Evolutionary conservation across 176 grass and related monocot species (phyloP).

Genomic region (bread wheat (Triticum aestivum)): IWGSC_CS_RefSeq_v2.1 NC_057804.1:476453875-476454374

Average conservation of each 20-base stretch:
- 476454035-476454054: background rate
- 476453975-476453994: slow-evolving; percentile 2
- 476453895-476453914: slow-evolving; percentile 82
- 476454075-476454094: slow-evolving; percentile 6
- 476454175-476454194: background rate
- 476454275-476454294: background rate
- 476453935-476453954: slow-evolving; percentile 27
- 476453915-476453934: slow-evolving; percentile 53
- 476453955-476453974: slow-evolving; percentile 9
- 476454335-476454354: background rate
- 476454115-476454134: background rate
- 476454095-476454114: slow-evolving; percentile 1
- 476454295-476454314: no score
- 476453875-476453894: slow-evolving; percentile 84
- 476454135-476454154: background rate
- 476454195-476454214: background rate
- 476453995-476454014: background rate
- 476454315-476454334: background rate
- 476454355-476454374: no score
- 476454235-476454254: background rate
- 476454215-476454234: background rate
- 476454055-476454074: background rate
- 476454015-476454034: slow-evolving; percentile 27
- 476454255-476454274: background rate
- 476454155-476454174: background rate